Conservation (phyloP, 2,329 filamentous ascomycete species). For the Talaromyces verruculosus region DNA sequence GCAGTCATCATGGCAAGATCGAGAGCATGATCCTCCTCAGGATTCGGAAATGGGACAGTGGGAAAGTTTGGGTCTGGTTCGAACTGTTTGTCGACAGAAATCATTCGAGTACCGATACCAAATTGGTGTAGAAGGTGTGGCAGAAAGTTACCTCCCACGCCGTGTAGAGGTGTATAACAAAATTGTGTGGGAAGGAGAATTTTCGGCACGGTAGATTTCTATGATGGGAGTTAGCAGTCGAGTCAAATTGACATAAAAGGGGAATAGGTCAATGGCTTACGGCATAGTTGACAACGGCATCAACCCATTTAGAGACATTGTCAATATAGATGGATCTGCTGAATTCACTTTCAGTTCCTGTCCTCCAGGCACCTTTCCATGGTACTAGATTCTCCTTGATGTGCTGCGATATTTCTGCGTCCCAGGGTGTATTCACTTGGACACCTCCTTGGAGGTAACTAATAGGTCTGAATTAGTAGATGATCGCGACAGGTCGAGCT, state of each 20-base stretch:
- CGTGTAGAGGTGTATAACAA: conserved; percentile 47
- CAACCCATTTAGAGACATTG: conserved; percentile 33
- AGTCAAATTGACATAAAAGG: not conserved
- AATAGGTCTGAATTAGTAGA: conserved; percentile 26
- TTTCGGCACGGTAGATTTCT: conserved; percentile 35
- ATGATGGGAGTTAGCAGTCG: not conserved
- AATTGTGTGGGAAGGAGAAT: conserved; percentile 34
- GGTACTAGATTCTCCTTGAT: conserved; percentile 59
- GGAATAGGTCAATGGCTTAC: not conserved
- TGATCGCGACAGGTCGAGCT: not conserved
- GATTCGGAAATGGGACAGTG: conserved; percentile 65
- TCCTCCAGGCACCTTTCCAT: conserved; percentile 47
- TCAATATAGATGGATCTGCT: conserved; percentile 37
- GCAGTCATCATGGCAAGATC: conserved; percentile 60
- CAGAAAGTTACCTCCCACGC: conserved; percentile 40
- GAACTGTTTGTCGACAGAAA: conserved; percentile 48
- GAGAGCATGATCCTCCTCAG: conserved; percentile 63
- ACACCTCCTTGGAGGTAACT: conserved; percentile 64
- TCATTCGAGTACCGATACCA: conserved; percentile 34
- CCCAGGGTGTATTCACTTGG: conserved; percentile 65
- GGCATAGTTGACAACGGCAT: conserved; percentile 14
- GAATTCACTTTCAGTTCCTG: conserved; percentile 26
- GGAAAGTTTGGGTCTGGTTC: conserved; percentile 64
- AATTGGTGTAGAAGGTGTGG: conserved; percentile 35
- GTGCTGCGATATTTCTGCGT: conserved; percentile 57